phyloP scores from a whole-genome alignment of 352 stramenopile genomes.

The Phytopythium mirpurense region DNA sequence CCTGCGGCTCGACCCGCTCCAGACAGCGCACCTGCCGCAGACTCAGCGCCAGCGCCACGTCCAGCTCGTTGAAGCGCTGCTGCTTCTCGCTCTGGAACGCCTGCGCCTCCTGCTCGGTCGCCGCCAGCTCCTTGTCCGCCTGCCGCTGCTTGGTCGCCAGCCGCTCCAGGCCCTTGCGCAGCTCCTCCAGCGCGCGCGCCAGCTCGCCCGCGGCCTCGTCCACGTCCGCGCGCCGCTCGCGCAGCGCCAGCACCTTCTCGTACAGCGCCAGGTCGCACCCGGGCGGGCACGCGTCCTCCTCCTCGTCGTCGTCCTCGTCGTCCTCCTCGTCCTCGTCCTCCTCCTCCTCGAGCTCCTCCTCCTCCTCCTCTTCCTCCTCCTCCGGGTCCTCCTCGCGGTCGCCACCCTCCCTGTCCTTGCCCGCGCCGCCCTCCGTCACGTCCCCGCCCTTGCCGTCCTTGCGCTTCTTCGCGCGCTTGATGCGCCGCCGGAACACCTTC shows the following conservation, averaged over 20 bases:
- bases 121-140: conserved; percentile 91
- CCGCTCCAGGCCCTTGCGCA: conserved; percentile 83
- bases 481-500: conserved; percentile 91
- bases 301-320: conserved; percentile 89
- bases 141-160: conserved; percentile 79
- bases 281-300: conserved; percentile 87
- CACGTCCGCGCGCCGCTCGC: conserved; percentile 88
- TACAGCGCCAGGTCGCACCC: conserved; percentile 89
- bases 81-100: conserved; percentile 94
- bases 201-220: conserved; percentile 88
- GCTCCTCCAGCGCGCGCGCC: conserved; percentile 83
- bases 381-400: too few species aligned
- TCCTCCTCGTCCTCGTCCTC: conserved; percentile 85
- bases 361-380: conserved; percentile 65
- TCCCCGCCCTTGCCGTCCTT: conserved; percentile 24
- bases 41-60: conserved; percentile 76
- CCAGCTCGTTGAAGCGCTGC: conserved; percentile 83
- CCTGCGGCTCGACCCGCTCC: too few species aligned
- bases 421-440: conserved; percentile 19
- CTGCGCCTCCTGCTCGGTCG: conserved; percentile 86
- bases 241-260: conserved; percentile 89
- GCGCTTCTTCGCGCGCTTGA: conserved; percentile 89
- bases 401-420: conserved; percentile 56
- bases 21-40: conserved; percentile 73
- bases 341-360: conserved; percentile 65